Evolutionary conservation across 495 filamentous ascomycete species (phyloP).

Genomic region (Neurospora tetrasperma): DNA sequence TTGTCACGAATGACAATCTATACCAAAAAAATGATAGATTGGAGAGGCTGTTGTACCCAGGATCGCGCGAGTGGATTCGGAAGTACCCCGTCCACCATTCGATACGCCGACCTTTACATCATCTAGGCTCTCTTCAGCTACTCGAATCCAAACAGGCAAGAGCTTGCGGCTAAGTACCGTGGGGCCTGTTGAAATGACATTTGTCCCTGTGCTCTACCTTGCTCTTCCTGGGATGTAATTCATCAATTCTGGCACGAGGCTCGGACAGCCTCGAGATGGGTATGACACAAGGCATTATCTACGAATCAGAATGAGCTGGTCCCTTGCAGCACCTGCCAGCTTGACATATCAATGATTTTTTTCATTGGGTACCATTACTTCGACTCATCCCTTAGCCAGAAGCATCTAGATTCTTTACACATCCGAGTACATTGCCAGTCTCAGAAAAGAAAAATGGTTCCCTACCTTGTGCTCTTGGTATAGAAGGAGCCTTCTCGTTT

Average conservation of each 20-base stretch:
- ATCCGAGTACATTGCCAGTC: neutral
- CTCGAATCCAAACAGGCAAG: neutral
- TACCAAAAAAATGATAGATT: neutral
- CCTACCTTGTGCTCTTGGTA: neutral
- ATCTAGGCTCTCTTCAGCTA: neutral
- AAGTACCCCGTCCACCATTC: neutral
- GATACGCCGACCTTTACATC: neutral
- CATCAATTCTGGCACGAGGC: neutral
- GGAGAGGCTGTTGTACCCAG: neutral
- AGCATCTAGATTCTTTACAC: neutral
- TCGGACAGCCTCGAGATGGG: neutral
- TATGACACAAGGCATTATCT: neutral
- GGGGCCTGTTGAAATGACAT: neutral
- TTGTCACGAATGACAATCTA: neutral
- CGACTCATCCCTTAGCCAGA: neutral
- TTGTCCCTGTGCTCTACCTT: neutral
- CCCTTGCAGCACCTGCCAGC: neutral
- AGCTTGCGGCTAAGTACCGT: neutral
- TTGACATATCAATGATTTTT: neutral
- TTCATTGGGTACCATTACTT: neutral
- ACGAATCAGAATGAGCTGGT: neutral
- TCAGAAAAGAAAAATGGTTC: neutral
- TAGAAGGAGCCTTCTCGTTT: neutral
- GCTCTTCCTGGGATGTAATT: neutral
- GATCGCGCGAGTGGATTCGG: neutral